Conservation (phyloP, 1,284 basidiomycete genomes). For the Marasmius oreades region DNA sequence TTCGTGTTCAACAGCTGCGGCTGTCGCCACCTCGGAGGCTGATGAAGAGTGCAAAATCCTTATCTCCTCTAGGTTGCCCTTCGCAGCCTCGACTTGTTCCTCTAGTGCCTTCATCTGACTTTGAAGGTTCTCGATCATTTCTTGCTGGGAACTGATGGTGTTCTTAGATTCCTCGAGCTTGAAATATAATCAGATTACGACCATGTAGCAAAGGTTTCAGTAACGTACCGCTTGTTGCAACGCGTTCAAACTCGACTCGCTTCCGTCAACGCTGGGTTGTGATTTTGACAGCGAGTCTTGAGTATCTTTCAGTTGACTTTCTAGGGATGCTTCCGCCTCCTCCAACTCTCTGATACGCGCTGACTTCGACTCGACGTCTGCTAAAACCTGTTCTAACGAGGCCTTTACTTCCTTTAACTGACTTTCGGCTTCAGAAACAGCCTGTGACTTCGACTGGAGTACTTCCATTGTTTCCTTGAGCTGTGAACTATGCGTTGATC, state of each 20-base stretch:
- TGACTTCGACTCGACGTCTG: constrained; percentile 46
- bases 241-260: constrained; percentile 33
- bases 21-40: constrained; percentile 39
- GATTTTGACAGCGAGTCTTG: constrained; percentile 39
- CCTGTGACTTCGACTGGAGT: constrained; percentile 47
- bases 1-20: constrained; percentile 58
- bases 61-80: constrained; percentile 49
- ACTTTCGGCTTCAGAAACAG: constrained; percentile 46
- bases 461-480: constrained; percentile 53
- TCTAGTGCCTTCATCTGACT: constrained; percentile 50
- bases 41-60: constrained; percentile 43
- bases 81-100: constrained; percentile 45
- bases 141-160: constrained; percentile 35
- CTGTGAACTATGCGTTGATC: constrained; percentile 33
- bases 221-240: constrained; percentile 49
- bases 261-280: constrained; percentile 36
- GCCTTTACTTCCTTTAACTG: constrained; percentile 47
- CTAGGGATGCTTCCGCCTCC: constrained; percentile 42
- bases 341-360: constrained; percentile 44
- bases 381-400: constrained; percentile 44
- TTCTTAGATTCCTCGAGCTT: constrained; percentile 53
- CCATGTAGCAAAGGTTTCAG: background rate
- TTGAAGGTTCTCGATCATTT: constrained; percentile 46
- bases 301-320: constrained; percentile 43
- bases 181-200: constrained; percentile 1